Conservation (phyloP, 371 early-diverging fungal species). For the Apophysomyces sp. region DNA sequence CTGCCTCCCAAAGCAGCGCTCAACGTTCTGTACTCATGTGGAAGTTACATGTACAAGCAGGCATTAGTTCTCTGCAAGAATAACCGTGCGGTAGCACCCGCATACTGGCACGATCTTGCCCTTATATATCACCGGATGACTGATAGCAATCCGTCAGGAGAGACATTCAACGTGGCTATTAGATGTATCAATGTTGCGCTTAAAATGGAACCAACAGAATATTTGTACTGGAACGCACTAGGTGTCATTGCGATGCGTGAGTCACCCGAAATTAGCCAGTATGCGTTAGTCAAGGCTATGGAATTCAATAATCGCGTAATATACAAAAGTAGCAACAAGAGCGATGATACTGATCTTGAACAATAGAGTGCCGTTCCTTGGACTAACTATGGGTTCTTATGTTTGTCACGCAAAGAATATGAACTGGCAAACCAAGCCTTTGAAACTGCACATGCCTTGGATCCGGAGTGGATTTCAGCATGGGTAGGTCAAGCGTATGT, state of each 20-base stretch:
- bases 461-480: slow-evolving; percentile 77
- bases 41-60: slow-evolving; percentile 50
- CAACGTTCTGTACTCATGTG: slow-evolving; percentile 44
- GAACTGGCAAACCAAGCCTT: slow-evolving; percentile 83
- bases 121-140: slow-evolving; percentile 41
- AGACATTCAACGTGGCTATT: slow-evolving; percentile 29
- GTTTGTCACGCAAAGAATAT: slow-evolving; percentile 68
- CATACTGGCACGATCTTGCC: slow-evolving; percentile 52
- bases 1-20: slow-evolving; percentile 37
- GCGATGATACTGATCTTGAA: not conserved
- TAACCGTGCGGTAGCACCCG: slow-evolving; percentile 29
- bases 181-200: slow-evolving; percentile 65
- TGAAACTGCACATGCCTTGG: slow-evolving; percentile 69
- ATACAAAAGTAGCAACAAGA: not conserved
- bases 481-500: slow-evolving; percentile 90
- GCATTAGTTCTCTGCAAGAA: slow-evolving; percentile 46
- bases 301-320: slow-evolving; percentile 67
- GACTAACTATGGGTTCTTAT: slow-evolving; percentile 88
- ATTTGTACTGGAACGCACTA: slow-evolving; percentile 73
- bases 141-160: slow-evolving; percentile 14
- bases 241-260: slow-evolving; percentile 63
- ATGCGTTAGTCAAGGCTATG: slow-evolving; percentile 81
- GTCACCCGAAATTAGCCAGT: slow-evolving; percentile 73
- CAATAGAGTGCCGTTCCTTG: slow-evolving; percentile 66
- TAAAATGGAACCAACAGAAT: slow-evolving; percentile 58